Evolutionary conservation across 1,284 basidiomycete genomes (phyloP), one percentile per base, ranked within the genome.

Genomic region (Ganoderma resinaceum): DNA sequence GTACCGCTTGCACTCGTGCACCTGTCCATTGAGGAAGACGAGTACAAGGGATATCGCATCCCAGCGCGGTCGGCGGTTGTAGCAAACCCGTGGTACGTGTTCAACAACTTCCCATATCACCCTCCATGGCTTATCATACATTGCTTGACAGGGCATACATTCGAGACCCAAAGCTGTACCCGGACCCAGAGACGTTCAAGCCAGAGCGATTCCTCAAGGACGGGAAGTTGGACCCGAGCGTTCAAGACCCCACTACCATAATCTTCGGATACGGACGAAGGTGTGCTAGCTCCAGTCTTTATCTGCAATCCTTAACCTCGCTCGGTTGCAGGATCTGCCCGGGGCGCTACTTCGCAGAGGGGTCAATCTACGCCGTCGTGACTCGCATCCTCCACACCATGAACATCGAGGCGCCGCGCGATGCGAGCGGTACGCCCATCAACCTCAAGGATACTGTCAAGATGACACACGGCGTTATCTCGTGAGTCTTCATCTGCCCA

Each of bases 261-360:
- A 65, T 66, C 3, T 76, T 84, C 62, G 75, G 74, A 2, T 71
- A 70, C 40, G 71, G 71, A 16, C 52, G 74, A 29, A 65, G 72
- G 71, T 70, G 52, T 35, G 37, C 16, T 42, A 3, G 60, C 23
- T 23, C n/a, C 26, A 16, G 26, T 2, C 12, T 9, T 8, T 8
- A 26, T 12, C 16, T 38, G 7, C 20, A 59, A 7, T 58, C 20
- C 38, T 29, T 18, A 38, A 38, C 58, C 14, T 29, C 11, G n/a
- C 16, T 57, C 40, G 18, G 18, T 31, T 55, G 20, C n/a, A 70
- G 71, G n/a, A 52, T 63, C 29, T 72, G 71, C n/a, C 69, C 71
- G 12, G 71, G 67, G 16, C 52, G 65, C 8, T 46, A 68, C 52
- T 70, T 72, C 29, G 71, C 71, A 1, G 57, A 70, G 11, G 66